Evolutionary conservation across 1,284 basidiomycete genomes (phyloP).

Genomic region (Pyrrhoderma noxium): DNA sequence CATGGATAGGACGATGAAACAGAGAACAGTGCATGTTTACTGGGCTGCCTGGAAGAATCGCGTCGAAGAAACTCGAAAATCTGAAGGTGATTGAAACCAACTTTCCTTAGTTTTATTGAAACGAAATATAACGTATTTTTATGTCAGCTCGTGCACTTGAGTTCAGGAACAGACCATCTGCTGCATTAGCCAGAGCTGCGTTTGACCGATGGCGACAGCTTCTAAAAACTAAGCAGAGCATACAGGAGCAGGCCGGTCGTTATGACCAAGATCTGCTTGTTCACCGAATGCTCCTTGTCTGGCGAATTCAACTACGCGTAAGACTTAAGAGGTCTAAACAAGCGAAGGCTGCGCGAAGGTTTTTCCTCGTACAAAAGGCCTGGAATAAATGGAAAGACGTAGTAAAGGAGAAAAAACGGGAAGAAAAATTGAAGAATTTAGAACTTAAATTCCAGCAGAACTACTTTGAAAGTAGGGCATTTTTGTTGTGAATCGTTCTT

Average conservation of each 20-base stretch:
- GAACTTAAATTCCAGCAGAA: slow-evolving; percentile 33
- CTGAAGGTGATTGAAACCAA: slow-evolving; percentile 36
- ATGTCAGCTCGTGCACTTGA: slow-evolving; percentile 11
- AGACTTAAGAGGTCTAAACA: slow-evolving; percentile 47
- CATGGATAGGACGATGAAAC: slow-evolving; percentile 46
- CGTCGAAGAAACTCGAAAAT: slow-evolving; percentile 34
- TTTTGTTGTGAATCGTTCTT: background rate
- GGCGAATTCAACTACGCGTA: slow-evolving; percentile 51
- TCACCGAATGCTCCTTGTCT: slow-evolving; percentile 43
- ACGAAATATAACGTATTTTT: background rate
- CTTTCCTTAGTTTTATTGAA: background rate
- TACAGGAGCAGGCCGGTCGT: slow-evolving; percentile 42
- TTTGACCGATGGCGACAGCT: slow-evolving; percentile 14
- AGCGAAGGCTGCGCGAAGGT: slow-evolving; percentile 50
- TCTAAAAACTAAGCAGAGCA: slow-evolving; percentile 39
- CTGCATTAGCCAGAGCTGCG: slow-evolving; percentile 8
- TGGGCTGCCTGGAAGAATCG: slow-evolving; percentile 50
- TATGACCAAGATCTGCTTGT: slow-evolving; percentile 36
- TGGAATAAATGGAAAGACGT: slow-evolving; percentile 48
- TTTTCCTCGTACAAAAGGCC: slow-evolving; percentile 42
- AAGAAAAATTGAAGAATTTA: slow-evolving; percentile 39
- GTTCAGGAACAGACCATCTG: slow-evolving; percentile 18
- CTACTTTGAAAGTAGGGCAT: slow-evolving; percentile 7
- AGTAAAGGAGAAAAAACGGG: slow-evolving; percentile 41
- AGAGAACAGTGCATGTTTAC: slow-evolving; percentile 38